Conservation (phyloP, 176 grass and related monocot species). For the Themeda triandra region DNA sequence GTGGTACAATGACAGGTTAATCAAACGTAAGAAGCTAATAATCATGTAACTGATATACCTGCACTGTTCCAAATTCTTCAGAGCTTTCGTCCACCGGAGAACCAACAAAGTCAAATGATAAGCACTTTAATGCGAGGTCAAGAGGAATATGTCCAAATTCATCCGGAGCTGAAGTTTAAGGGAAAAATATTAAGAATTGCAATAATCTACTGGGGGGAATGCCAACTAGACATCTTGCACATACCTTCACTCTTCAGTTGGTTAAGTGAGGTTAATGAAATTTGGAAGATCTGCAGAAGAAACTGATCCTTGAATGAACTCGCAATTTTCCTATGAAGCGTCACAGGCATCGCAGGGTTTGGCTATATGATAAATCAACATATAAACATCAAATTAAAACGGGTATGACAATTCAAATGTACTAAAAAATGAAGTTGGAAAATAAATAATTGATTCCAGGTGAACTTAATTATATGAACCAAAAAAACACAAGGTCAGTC, state of each 20-base stretch:
- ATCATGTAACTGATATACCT: slow-evolving; percentile 52
- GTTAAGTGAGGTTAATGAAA: slow-evolving; percentile 89
- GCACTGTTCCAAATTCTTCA: slow-evolving; percentile 97
- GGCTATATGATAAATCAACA: slow-evolving; percentile 49
- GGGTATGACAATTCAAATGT: not conserved
- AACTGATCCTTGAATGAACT: slow-evolving; percentile 91
- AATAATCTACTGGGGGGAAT: slow-evolving; percentile 18
- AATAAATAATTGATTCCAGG: not conserved
- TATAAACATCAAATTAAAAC: slow-evolving; percentile 14
- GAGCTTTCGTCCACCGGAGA: slow-evolving; percentile 98
- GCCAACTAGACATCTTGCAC: slow-evolving; percentile 47
- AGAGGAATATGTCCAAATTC: slow-evolving; percentile 69
- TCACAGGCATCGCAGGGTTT: slow-evolving; percentile 58
- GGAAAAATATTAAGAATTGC: slow-evolving; percentile 22
- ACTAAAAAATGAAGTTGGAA: slow-evolving; percentile 8
- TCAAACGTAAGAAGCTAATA: slow-evolving; percentile 19
- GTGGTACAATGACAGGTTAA: slow-evolving; percentile 1
- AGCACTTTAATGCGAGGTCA: slow-evolving; percentile 89
- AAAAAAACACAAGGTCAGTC: not conserved
- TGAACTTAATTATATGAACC: not conserved
- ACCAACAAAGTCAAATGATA: slow-evolving; percentile 98
- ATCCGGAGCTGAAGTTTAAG: slow-evolving; percentile 64
- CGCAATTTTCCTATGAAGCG: slow-evolving; percentile 74
- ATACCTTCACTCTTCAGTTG: slow-evolving; percentile 88
- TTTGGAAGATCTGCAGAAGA: slow-evolving; percentile 96